Evolutionary conservation across 495 filamentous ascomycete species (phyloP).

Genomic region (Beverwykella pulmonaria): DNA sequence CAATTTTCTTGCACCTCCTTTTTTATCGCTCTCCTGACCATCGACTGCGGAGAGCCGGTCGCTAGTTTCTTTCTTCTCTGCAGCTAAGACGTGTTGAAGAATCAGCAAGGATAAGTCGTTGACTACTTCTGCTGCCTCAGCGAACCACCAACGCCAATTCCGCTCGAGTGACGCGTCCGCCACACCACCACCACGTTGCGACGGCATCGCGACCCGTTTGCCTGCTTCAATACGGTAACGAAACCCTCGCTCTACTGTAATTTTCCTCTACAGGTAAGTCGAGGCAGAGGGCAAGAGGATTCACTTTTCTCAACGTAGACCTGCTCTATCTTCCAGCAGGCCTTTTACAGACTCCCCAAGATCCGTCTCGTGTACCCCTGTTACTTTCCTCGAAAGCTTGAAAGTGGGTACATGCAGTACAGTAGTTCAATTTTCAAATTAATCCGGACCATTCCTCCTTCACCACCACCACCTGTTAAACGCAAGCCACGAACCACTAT

Average conservation of each 20-base stretch:
- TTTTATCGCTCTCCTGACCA: not conserved
- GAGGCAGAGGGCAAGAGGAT: no score
- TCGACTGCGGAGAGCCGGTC: not conserved
- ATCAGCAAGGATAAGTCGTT: not conserved
- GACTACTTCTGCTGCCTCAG: not conserved
- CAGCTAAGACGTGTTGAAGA: slow-evolving; percentile 1
- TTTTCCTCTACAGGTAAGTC: no score
- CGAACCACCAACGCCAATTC: slow-evolving; percentile 4
- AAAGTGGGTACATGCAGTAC: no score
- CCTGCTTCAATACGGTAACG: not conserved
- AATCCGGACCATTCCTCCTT: not conserved
- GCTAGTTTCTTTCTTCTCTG: not conserved
- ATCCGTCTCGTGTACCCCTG: no score
- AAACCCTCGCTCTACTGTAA: not conserved
- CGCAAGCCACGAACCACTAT: no score
- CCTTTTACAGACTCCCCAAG: no score
- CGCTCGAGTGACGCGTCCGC: slow-evolving; percentile 14
- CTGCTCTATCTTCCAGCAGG: no score
- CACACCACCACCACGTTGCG: slow-evolving; percentile 6
- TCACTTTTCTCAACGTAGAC: no score
- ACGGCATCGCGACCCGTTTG: not conserved
- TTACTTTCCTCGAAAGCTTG: no score
- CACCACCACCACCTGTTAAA: no score
- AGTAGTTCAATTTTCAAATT: not conserved
- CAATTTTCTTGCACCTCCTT: not conserved